Evolutionary conservation across 257 asterid species (phyloP).

Genomic region (Solanum virginianum): DNA sequence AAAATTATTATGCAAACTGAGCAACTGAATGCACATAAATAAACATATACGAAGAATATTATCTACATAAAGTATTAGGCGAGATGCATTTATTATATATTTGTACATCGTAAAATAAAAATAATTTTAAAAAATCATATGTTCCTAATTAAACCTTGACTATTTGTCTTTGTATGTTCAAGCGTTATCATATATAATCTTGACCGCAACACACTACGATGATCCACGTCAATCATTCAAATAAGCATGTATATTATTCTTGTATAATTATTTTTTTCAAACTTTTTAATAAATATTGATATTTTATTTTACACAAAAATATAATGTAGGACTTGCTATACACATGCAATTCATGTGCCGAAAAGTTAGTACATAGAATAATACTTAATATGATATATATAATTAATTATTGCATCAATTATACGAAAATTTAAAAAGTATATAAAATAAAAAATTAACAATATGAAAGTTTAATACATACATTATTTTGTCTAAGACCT

Average conservation of each 20-base stretch:
- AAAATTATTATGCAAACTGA: background rate
- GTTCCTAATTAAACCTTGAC: background rate
- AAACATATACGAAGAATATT: background rate
- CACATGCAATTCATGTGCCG: background rate
- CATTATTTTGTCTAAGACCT: background rate
- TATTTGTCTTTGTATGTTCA: background rate
- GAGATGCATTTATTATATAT: background rate
- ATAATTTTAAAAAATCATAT: background rate
- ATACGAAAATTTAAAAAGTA: background rate
- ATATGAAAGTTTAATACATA: background rate
- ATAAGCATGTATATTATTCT: background rate
- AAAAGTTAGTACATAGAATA: background rate
- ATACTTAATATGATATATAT: background rate
- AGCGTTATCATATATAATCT: background rate
- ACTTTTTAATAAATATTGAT: background rate
- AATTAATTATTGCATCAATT: background rate
- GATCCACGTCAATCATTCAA: background rate
- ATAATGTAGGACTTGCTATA: background rate
- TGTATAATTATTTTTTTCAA: background rate
- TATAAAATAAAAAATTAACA: background rate
- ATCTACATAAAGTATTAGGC: background rate
- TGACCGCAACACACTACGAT: background rate
- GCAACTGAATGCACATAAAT: background rate
- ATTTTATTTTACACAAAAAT: background rate
- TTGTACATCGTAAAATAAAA: background rate